Evolutionary conservation across 2,329 filamentous ascomycete species (phyloP).

Genomic region (Botrytis aclada): DNA sequence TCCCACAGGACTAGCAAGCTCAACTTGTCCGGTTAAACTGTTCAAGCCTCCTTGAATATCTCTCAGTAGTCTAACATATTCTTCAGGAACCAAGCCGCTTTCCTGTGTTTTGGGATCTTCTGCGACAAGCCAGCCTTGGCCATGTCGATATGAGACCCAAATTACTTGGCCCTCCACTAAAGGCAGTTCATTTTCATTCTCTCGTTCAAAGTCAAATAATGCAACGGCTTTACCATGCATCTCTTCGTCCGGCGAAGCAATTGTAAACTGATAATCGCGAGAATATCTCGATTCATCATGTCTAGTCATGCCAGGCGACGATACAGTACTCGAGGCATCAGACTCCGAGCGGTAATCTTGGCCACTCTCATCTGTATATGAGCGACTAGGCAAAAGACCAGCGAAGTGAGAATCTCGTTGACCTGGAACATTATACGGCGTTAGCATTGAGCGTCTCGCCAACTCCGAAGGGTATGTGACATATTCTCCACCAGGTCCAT

Average conservation of each 20-base stretch:
- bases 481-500: constrained; percentile 75
- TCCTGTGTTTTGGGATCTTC: constrained; percentile 93
- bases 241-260: constrained; percentile 92
- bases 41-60: constrained; percentile 90
- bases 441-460: constrained; percentile 52
- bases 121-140: constrained; percentile 95
- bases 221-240: constrained; percentile 97
- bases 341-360: constrained; percentile 48
- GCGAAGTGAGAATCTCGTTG: constrained; percentile 55
- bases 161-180: constrained; percentile 94
- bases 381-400: constrained; percentile 42
- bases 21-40: constrained; percentile 62
- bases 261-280: constrained; percentile 90
- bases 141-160: constrained; percentile 91
- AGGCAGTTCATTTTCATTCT: constrained; percentile 95
- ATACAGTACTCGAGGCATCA: constrained; percentile 56
- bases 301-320: constrained; percentile 55
- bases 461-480: constrained; percentile 72
- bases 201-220: constrained; percentile 88
- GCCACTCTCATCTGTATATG: constrained; percentile 41
- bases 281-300: constrained; percentile 79
- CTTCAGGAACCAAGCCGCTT: constrained; percentile 91
- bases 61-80: constrained; percentile 87
- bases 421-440: constrained; percentile 45
- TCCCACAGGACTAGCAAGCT: constrained; percentile 47